phyloP scores from a whole-genome alignment of 2,329 filamentous ascomycete genomes.

The Zymoseptoria passerinii region DNA sequence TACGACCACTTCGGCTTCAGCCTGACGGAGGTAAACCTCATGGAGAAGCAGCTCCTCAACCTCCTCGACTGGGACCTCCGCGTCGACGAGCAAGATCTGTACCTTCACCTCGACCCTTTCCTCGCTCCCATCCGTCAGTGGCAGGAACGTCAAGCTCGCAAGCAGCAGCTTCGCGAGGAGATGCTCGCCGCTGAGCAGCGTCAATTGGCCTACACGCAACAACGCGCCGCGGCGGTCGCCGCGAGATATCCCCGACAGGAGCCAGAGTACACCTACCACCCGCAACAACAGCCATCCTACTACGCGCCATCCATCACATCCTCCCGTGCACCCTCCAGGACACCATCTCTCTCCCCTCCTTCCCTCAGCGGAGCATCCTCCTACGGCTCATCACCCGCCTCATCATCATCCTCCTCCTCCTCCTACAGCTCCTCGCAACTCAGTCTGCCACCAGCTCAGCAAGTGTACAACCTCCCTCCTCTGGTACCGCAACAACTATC shows the following conservation, averaged over 20 bases:
- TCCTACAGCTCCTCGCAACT: constrained; percentile 20
- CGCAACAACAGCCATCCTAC: constrained; percentile 19
- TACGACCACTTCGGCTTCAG: constrained; percentile 81
- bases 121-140: constrained; percentile 69
- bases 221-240: constrained; percentile 21
- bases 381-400: constrained; percentile 17
- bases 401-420: constrained; percentile 26
- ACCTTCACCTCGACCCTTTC: constrained; percentile 79
- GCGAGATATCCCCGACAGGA: constrained; percentile 22
- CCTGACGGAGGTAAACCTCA: constrained; percentile 92
- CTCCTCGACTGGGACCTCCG: constrained; percentile 90
- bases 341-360: constrained; percentile 42
- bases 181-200: constrained; percentile 26
- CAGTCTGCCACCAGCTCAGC: neutral
- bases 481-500: neutral
- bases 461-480: constrained; percentile 5
- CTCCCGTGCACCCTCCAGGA: constrained; percentile 36
- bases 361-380: constrained; percentile 33
- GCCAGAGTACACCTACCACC: constrained; percentile 23
- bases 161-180: constrained; percentile 39
- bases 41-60: constrained; percentile 97
- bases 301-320: constrained; percentile 22
- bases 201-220: constrained; percentile 28
- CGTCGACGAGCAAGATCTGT: constrained; percentile 76
- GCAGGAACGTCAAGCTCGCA: constrained; percentile 47